These are phyloP conservation scores for Cladobotryum protrusum DNA, from an alignment of 2,329 filamentous ascomycete genomes.

Conservation along the genomic window DNA sequence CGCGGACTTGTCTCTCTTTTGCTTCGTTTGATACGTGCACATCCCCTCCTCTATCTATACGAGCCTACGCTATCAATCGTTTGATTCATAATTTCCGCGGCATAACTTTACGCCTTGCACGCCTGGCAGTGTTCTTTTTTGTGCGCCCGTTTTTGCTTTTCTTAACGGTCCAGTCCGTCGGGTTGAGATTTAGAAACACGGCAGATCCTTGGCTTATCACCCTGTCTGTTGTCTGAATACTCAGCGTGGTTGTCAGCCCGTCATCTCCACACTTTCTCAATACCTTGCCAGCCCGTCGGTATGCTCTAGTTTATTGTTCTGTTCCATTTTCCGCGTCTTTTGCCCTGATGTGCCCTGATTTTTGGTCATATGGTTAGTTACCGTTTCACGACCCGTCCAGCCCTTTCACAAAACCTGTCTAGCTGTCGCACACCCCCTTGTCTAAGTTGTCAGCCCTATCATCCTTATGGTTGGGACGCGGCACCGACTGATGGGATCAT, in stretches of 20 bases:
- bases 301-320: slow-evolving; percentile 3
- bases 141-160: background rate
- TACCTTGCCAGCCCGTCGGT: slow-evolving; percentile 3
- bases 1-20: slow-evolving; percentile 6
- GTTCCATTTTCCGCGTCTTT: background rate
- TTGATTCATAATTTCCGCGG: background rate
- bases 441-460: slow-evolving; percentile 3
- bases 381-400: background rate
- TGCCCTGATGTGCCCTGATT: background rate
- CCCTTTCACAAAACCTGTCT: no score
- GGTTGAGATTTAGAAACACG: slow-evolving; percentile 1
- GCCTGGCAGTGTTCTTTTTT: no score
- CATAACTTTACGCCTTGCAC: no score
- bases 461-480: background rate
- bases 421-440: background rate
- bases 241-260: slow-evolving; percentile 11
- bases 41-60: background rate
- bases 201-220: slow-evolving; percentile 2
- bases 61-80: background rate
- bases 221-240: background rate
- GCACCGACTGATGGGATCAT: background rate
- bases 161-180: background rate
- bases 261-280: slow-evolving; percentile 5
- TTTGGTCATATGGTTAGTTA: background rate
- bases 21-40: background rate